Conservation (phyloP, 2,329 filamentous ascomycete species). For the Hortaea werneckii region DNA sequence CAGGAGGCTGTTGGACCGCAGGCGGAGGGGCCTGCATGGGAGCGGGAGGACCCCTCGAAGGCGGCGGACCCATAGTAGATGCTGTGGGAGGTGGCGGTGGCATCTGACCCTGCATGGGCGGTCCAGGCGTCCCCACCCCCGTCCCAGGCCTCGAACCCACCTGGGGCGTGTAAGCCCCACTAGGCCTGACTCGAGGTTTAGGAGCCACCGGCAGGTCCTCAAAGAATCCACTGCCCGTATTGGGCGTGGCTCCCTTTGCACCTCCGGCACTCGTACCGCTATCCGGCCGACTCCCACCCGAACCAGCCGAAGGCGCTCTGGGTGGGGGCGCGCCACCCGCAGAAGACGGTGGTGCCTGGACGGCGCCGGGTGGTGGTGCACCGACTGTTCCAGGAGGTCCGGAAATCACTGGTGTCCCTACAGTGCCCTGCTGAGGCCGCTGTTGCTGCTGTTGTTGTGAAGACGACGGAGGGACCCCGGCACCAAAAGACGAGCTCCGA, state of each 20-base stretch:
- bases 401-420: not conserved
- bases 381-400: constrained; percentile 5
- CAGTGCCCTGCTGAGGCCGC: not conserved
- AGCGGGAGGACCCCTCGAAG: not conserved
- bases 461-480: not conserved
- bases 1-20: constrained; percentile 6
- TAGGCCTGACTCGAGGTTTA: constrained; percentile 26
- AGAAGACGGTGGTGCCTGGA: too few species aligned
- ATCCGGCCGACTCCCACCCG: too few species aligned
- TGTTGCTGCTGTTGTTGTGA: constrained; percentile 1
- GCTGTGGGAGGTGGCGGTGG: too few species aligned
- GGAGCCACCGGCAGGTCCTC: constrained; percentile 37
- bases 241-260: constrained; percentile 13
- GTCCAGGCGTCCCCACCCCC: not conserved
- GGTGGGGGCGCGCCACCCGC: too few species aligned
- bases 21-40: constrained; percentile 8
- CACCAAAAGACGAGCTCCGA: constrained; percentile 37
- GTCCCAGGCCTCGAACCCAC: not conserved
- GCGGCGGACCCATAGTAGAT: not conserved
- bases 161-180: constrained; percentile 7
- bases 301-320: too few species aligned
- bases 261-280: constrained; percentile 1
- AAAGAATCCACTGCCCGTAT: constrained; percentile 35
- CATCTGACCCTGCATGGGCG: not conserved
- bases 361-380: constrained; percentile 5